These are phyloP conservation scores for Penicillium malachiteum DNA, from an alignment of 495 filamentous ascomycete genomes.

Conservation along the genomic window DNA sequence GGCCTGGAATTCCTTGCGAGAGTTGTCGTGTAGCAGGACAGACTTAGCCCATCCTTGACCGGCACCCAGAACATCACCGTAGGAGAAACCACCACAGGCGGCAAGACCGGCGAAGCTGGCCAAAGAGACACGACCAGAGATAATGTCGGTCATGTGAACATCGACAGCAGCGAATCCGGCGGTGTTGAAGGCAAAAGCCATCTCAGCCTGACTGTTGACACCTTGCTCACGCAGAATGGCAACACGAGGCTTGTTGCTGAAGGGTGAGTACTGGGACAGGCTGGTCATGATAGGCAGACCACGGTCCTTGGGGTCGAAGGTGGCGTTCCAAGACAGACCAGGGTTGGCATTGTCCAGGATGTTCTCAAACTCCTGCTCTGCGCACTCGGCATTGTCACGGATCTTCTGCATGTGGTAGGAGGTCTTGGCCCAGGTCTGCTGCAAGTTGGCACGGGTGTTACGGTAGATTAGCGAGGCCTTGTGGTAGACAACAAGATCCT, in stretches of 20 bases:
- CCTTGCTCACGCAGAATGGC: slow-evolving; percentile 95
- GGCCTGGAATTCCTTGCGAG: slow-evolving; percentile 69
- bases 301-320: slow-evolving; percentile 76
- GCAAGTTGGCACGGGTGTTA: slow-evolving; percentile 68
- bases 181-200: slow-evolving; percentile 92
- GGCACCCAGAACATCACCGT: slow-evolving; percentile 93
- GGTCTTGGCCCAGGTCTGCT: slow-evolving; percentile 84
- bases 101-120: slow-evolving; percentile 82
- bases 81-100: slow-evolving; percentile 95
- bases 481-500: slow-evolving; percentile 73
- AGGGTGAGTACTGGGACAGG: slow-evolving; percentile 58
- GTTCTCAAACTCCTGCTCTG: slow-evolving; percentile 77
- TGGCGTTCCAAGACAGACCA: slow-evolving; percentile 82
- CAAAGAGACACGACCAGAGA: slow-evolving; percentile 72
- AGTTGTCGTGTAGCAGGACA: slow-evolving; percentile 77
- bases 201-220: slow-evolving; percentile 92
- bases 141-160: slow-evolving; percentile 95
- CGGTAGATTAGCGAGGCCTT: slow-evolving; percentile 65
- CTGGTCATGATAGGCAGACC: slow-evolving; percentile 67
- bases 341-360: slow-evolving; percentile 77
- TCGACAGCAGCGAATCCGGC: slow-evolving; percentile 91
- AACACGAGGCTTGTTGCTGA: slow-evolving; percentile 75
- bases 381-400: slow-evolving; percentile 84
- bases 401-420: slow-evolving; percentile 90
- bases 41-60: slow-evolving; percentile 97